Base-by-base conservation (phyloP, 768 basidiomycete genomes). In the Nidula microcarpa region DNA sequence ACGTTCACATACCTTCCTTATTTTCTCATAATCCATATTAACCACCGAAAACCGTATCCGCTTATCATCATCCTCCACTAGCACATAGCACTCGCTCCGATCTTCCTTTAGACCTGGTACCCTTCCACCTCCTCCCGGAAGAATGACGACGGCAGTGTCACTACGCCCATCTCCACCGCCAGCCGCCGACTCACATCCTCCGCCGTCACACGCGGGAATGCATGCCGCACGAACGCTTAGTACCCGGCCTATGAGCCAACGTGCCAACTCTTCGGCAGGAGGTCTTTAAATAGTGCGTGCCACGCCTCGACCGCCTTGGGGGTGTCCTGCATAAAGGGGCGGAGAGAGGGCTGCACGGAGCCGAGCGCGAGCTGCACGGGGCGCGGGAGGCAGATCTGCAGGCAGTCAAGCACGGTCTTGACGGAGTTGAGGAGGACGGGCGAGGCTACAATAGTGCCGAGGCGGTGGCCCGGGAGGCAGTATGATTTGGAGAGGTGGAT, bases 41-140 rank as follows among this genome's bases (percentile, higher is more conserved):
- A 89, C 88, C 3, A 92, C 86, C 8, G 87, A 89, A 65, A 93
- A 88, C 50, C 90, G 76, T 33, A 91, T 70, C 87, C 87, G 91
- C 51, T 77, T 68, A 39, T 82, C 78, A 59, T 75, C 74, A 5
- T 77, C 80, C 23, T 65, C 64, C 66, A 39, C 59, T 59, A 34
- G 65, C 23, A 3, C 23, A 23, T 23, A 1, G 23, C 23, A 23
- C 23, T 23, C 23, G 54, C 36, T 66, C 62, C 48, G 61, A 53
- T 43, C 3, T 45, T 61, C 44, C 52, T 43, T 30, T 39, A 39
- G 30, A 8, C 13, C 44, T 57, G 56, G 54, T 35, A 74, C 74
- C 1, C 73, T 77, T n/a, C 61, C 23, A 69, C 71, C 4, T 74
- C 73, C 30, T 63, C 57, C 18, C 59, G 68, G 64, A 91, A 90